Evolutionary conservation across 441 rosid species (phyloP).

Genomic region (Aleurites moluccanus): DNA sequence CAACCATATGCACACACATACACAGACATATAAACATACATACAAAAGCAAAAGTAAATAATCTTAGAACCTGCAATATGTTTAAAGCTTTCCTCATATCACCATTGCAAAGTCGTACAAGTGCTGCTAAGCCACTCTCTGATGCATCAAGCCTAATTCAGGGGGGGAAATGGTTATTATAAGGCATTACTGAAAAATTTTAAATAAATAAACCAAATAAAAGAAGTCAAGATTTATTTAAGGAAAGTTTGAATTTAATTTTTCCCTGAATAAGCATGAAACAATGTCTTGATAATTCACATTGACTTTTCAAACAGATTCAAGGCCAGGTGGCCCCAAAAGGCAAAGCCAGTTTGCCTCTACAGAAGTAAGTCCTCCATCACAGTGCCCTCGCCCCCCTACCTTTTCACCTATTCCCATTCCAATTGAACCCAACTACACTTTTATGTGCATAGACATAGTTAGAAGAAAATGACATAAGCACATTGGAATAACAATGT

Average conservation of each 20-base stretch:
- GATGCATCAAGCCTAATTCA: conserved; percentile 78
- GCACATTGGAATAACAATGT: background rate
- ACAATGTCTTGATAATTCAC: background rate
- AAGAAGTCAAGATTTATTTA: background rate
- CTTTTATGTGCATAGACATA: background rate
- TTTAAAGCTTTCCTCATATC: conserved; percentile 99
- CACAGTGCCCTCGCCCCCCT: background rate
- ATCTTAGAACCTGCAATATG: conserved; percentile 73
- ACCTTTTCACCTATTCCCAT: background rate
- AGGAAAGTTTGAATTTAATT: background rate
- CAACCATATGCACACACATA: background rate
- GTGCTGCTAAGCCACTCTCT: conserved; percentile 75
- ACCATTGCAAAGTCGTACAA: conserved; percentile 88
- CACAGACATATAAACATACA: background rate
- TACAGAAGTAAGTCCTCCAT: background rate
- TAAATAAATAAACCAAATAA: background rate
- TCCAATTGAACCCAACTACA: background rate
- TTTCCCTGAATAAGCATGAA: background rate
- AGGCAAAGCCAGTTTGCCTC: background rate
- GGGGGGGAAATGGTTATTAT: background rate
- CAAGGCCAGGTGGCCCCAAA: too few relatives aligned
- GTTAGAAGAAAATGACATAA: background rate
- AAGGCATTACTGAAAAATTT: background rate
- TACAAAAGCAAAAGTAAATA: conserved; percentile 11
- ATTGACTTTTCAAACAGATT: background rate